A percentile compares a stretch with the other conserved stretches of the same genome.
These are phyloP conservation scores for Tetrahymena elliotti DNA, from an alignment of 73 alveolate species.

Conservation along the genomic window DNA sequence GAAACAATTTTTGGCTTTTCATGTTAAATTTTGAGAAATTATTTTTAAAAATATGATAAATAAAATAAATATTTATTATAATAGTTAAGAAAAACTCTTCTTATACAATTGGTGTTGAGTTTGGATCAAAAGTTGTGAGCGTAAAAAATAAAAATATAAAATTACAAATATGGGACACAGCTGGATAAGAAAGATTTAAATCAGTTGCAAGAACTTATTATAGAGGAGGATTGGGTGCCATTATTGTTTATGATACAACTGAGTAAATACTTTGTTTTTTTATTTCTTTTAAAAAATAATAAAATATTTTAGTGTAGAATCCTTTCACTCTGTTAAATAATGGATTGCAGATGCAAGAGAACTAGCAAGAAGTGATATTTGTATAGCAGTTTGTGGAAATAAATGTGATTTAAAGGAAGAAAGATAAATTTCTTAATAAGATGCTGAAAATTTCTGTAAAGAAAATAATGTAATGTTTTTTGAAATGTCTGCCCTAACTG, in stretches of 20 bases:
- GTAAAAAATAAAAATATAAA: conserved; percentile 64
- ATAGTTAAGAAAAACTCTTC: conserved; percentile 33
- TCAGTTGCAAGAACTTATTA: conserved; percentile 78
- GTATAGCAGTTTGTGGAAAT: conserved; percentile 71
- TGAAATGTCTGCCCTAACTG: conserved; percentile 15
- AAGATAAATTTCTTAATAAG: conserved; percentile 8
- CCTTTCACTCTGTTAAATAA: conserved; percentile 47
- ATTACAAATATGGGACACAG: conserved; percentile 89
- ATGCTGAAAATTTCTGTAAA: conserved; percentile 9
- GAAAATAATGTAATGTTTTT: not conserved
- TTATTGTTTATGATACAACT: conserved; percentile 67
- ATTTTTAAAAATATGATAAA: not conserved
- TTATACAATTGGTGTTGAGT: conserved; percentile 84
- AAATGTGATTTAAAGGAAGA: conserved; percentile 53
- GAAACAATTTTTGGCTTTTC: not conserved
- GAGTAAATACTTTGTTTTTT: not conserved
- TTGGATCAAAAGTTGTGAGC: conserved; percentile 62
- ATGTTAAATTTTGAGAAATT: not conserved
- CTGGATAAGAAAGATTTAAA: conserved; percentile 82
- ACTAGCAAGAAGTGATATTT: conserved; percentile 61
- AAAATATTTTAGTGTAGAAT: conserved; percentile 36
- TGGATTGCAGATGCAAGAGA: conserved; percentile 82
- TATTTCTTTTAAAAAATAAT: not conserved
- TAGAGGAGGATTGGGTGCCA: conserved; percentile 85
- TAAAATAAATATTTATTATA: too few relatives aligned